Base-by-base conservation (phyloP, 495 filamentous ascomycete genomes). In the Penicillium pulvis region DNA sequence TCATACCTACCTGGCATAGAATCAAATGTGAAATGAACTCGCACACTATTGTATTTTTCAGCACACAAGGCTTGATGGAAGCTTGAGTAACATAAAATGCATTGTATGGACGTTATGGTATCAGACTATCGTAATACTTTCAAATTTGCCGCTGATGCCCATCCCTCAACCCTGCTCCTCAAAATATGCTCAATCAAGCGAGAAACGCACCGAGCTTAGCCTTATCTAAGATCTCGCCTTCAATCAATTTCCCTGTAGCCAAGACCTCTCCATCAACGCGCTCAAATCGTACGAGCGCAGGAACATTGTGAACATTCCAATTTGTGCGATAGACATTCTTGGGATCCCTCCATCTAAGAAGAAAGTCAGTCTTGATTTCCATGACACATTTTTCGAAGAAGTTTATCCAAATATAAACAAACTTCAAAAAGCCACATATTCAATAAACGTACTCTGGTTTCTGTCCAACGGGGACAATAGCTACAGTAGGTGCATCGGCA, bases 191-290 rank as follows among this genome's bases (percentile, higher is more conserved):
- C 26, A 49, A 33, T 58, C 41, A 62, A 46, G 59, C 55, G 33
- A 63, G 47, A 31, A 70, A 63, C 26, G 33, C 50, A 23, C 35
- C 52, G 1, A 73, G 50, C 46, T 55, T 61, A 30, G 58, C 48
- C 58, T 64, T 56, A 43, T 73, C 60, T 42, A 71, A 51, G 31
- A 73, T 73, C 50, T 73, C 65, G 1, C 50, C 65, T 44, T 73
- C 71, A 12, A 65, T 57, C 50, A 73, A 44, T 16, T 63, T 62
- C 23, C 55, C 63, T 16, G 69, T 70, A 48, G 70, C 69, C 11
- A 61, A 45, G 9, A 65, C 60, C 58, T 68, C 52, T 10, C 69
- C 69, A 20, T 65, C 54, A 9, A 73, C 60, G 3, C 47, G 52
- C 49, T 73, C 57, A 53, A 68, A 71, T 17, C 71, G 71, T 11